Evolutionary conservation across 495 filamentous ascomycete species (phyloP), one percentile per base, ranked within the genome.

Genomic region (Tuber magnatum): DNA sequence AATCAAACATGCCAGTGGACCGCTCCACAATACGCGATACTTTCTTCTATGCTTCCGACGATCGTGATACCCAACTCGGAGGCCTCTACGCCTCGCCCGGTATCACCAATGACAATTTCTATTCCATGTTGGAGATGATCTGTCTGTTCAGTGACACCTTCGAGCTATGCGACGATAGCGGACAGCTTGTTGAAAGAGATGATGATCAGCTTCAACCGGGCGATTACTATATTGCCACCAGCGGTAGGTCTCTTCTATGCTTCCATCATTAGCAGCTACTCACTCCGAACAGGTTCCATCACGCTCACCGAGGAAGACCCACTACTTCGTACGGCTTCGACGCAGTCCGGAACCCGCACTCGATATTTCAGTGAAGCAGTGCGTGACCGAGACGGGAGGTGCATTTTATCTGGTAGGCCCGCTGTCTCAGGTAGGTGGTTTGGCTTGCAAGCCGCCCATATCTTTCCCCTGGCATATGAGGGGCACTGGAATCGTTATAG

Each of bases 51-150:
- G 77, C 81, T 78, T 71, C 74, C 56, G 76, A 77, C 35, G 74
- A 82, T 77, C 76, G 74, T 75, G 77, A 70, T 71, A 81, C 74
- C 48, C 71, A 73, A 69, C 78, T 82, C 72, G 82, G 80, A 69
- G 81, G 81, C 40, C 79, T 84, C 38, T 76, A 80, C 77, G 72
- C 83, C 71, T 77, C 81, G 72, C 74, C 73, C 46, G 80, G 80
- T 78, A 51, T 85, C 70, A 84, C 83, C 46, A 80, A 85, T 7
- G 39, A 40, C 39, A 40, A 40, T 40, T 7, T 40, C 39, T 40
- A 40, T 40, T 2, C 2, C 2, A 83, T 84, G 80, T 48, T 84
- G 43, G 75, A 82, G 42, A 83, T 82, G 70, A 14, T 83, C 68
- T 74, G 81, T 42, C 43, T 82, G 38, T 75, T 79, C 74, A 75